Evolutionary conservation across 345 rosid species (phyloP), one percentile per base, ranked within the genome.

Genomic region (Linum tenue): DNA sequence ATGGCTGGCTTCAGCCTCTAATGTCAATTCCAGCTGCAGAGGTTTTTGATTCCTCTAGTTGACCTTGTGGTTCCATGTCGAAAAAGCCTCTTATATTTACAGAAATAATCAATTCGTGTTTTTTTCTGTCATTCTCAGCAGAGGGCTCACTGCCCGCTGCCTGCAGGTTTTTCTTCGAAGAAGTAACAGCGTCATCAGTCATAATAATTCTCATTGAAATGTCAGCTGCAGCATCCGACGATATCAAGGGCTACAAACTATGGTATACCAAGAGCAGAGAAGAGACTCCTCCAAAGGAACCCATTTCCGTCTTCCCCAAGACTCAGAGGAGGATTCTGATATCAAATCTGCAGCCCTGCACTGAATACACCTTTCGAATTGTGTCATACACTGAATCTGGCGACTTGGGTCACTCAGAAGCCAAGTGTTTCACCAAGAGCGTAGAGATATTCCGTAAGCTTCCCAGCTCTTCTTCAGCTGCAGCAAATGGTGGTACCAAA

Each of bases 131-230:
- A 4, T 72, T 41, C 59, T 65, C 64, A 17, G 75, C 81, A 80
- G 86, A 79, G 77, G 85, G 74, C 68, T 76, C 86, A 69, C 81
- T 76, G 68, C 94, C 90, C 53, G 80, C 91, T 69, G 91, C 95
- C 53, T 87, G 96, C 78, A 87, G 77, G 80, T 87, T 95, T 75
- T 69, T 82, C 41, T 91, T 95, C 72, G 97, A 95, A 80, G 91
- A 91, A 81, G 79, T 89, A 71, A 80, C 71, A 10, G 66, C 94
- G 0, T 81, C 83, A 15, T 79, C 84, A 56, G 87, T 89, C 64
- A 74, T 78, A 41, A 77, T 91, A 70, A 74, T 81, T 70, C 62
- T 95, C 65, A 75, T 95, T 70, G 99, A 89, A 70, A 65, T 80
- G 59, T 77, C 94, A 48, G 70, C 69, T 40, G 66, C 70, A 17